Percentiles rank a stretch among this genome's conserved stretches.
These are phyloP conservation scores for Pulveroboletus frians DNA, from an alignment of 768 basidiomycete species.

Conservation along the genomic window DNA sequence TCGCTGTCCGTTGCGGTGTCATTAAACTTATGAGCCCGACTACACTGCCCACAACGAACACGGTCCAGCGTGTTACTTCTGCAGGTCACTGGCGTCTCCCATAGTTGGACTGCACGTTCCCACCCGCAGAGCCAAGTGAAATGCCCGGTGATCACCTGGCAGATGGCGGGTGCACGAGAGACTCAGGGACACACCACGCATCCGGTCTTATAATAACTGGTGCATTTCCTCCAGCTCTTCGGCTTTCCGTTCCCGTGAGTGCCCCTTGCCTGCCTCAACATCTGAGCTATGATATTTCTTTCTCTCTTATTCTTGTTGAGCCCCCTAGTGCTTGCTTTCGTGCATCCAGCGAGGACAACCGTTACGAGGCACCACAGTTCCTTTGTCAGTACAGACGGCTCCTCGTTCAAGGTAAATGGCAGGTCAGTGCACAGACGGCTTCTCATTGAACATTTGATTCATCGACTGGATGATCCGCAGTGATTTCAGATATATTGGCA, in stretches of 20 bases:
- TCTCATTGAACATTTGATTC: neutral
- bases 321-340: constrained; percentile 30
- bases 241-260: neutral
- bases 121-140: neutral
- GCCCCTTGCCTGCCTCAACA: constrained; percentile 5
- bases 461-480: constrained; percentile 30
- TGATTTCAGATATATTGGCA: constrained; percentile 43
- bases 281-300: constrained; percentile 35
- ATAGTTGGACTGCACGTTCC: neutral
- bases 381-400: constrained; percentile 43
- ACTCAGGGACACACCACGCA: constrained; percentile 9
- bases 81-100: neutral
- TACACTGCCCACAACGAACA: too few relatives aligned
- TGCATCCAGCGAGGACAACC: constrained; percentile 31
- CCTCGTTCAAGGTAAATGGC: constrained; percentile 52
- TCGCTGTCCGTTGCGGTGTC: neutral
- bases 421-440: constrained; percentile 30
- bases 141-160: neutral
- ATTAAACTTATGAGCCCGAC: too few relatives aligned
- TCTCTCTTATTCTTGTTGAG: constrained; percentile 26
- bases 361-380: constrained; percentile 29
- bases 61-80: too few relatives aligned
- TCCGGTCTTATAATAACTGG: constrained; percentile 16
- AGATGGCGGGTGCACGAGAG: neutral
- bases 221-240: neutral